Conservation (phyloP, 805 yeast species). For the Sugiyamaella floridensis region DNA sequence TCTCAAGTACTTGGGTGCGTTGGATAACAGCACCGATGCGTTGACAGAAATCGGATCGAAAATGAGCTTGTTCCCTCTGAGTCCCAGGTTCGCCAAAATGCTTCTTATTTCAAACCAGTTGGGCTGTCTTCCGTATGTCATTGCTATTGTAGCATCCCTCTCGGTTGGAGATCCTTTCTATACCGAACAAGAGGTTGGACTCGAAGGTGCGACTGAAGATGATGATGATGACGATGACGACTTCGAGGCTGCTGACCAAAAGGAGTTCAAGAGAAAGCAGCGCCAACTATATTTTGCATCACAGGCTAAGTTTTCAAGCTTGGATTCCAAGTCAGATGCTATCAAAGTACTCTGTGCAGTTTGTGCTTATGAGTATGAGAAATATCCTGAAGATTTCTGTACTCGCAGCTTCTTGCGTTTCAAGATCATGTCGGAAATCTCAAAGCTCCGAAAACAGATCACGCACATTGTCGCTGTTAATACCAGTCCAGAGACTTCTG, state of each 20-base stretch:
- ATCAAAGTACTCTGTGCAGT: conserved; percentile 69
- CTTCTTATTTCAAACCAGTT: conserved; percentile 80
- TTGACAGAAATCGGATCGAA: conserved; percentile 75
- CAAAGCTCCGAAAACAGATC: conserved; percentile 73
- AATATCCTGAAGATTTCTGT: conserved; percentile 43
- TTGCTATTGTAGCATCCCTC: conserved; percentile 84
- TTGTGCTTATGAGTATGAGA: conserved; percentile 74
- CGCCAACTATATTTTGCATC: conserved; percentile 53
- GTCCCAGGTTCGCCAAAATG: conserved; percentile 91
- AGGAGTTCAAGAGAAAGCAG: conserved; percentile 35
- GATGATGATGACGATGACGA: conserved; percentile 23
- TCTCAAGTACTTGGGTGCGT: conserved; percentile 70
- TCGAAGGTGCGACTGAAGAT: conserved; percentile 24
- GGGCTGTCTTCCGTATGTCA: conserved; percentile 77
- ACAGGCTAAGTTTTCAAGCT: conserved; percentile 50
- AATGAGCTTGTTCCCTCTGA: conserved; percentile 87
- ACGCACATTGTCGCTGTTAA: conserved; percentile 64
- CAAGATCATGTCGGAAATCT: conserved; percentile 80
- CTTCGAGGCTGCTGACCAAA: conserved; percentile 28
- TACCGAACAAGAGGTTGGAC: conserved; percentile 66
- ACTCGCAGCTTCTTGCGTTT: conserved; percentile 60
- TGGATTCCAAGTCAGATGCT: conserved; percentile 73
- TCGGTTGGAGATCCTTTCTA: conserved; percentile 92
- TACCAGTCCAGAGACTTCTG: conserved; percentile 26
- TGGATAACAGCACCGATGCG: conserved; percentile 43